Percentiles rank a stretch among this genome's conserved stretches.
phyloP scores from a whole-genome alignment of 2,329 filamentous ascomycete species.

The Talaromyces sp. region DNA sequence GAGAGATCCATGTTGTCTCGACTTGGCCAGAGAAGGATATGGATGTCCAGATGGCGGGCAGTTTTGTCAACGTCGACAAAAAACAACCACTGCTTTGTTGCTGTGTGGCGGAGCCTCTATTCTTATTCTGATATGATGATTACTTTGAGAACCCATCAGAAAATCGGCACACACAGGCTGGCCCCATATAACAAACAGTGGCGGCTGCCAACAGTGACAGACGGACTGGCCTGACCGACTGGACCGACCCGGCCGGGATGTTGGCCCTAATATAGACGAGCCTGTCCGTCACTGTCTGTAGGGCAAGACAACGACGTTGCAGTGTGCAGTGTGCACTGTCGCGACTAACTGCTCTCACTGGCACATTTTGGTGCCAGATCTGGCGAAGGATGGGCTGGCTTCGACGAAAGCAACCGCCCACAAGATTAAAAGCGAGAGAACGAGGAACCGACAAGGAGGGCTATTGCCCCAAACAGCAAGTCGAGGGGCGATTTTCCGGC shows the following conservation, averaged over 20 bases:
- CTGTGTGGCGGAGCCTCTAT: neutral
- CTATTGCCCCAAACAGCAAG: neutral
- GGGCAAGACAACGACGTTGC: neutral
- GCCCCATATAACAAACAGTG: neutral
- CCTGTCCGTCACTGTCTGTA: no score
- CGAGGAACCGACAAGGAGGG: neutral
- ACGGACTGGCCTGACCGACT: no score
- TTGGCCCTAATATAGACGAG: neutral
- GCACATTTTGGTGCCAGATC: no score
- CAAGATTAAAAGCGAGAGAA: neutral
- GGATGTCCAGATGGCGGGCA: neutral
- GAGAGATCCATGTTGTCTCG: conserved; percentile 28
- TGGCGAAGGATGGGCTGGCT: no score
- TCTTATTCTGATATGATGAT: neutral
- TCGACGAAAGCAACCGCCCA: neutral
- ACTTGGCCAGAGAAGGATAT: neutral
- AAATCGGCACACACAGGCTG: neutral
- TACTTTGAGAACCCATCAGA: no score
- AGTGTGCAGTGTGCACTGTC: neutral
- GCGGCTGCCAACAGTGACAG: neutral
- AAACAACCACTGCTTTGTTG: neutral
- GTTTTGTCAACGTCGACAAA: neutral
- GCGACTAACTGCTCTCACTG: neutral
- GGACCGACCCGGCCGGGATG: neutral
- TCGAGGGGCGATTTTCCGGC: neutral